A percentile compares a stretch with the other conserved stretches of the same genome.
Conservation (phyloP, 2,329 filamentous ascomycete species). For the Claviceps sp. region DNA sequence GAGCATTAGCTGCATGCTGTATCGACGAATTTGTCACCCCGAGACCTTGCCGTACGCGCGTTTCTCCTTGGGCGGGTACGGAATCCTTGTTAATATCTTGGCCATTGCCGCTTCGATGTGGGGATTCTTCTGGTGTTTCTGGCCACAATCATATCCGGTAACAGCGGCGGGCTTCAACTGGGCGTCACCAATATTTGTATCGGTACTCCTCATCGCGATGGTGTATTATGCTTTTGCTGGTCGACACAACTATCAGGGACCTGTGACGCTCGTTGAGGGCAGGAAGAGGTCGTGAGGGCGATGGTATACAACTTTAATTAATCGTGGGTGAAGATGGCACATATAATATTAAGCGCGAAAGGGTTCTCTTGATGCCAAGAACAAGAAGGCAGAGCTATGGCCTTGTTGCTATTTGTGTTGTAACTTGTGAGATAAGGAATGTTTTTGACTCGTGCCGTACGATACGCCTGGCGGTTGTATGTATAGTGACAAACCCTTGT, state of each 20-base stretch:
- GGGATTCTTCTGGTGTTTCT: constrained; percentile 9
- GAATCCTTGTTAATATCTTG: constrained; percentile 5
- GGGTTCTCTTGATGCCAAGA: no score
- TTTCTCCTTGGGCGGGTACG: constrained; percentile 8
- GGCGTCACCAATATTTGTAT: constrained; percentile 5
- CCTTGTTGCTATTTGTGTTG: no score
- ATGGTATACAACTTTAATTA: neutral
- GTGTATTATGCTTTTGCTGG: constrained; percentile 5
- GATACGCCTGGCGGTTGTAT: no score
- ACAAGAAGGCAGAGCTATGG: no score
- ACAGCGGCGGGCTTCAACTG: constrained; percentile 7
- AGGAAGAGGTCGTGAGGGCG: constrained; percentile 1
- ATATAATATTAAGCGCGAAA: no score
- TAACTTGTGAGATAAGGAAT: no score
- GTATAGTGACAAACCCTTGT: no score
- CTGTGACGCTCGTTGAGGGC: constrained; percentile 6
- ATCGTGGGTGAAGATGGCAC: no score
- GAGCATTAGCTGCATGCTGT: constrained; percentile 9
- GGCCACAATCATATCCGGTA: constrained; percentile 6
- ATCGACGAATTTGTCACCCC: constrained; percentile 5
- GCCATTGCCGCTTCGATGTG: constrained; percentile 5
- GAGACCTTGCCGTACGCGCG: constrained; percentile 5
- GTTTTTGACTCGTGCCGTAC: no score
- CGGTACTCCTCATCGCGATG: constrained; percentile 3
- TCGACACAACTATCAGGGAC: constrained; percentile 5